phyloP scores from a whole-genome alignment of 352 stramenopile species.

The Plasmopara halstedii region DNA sequence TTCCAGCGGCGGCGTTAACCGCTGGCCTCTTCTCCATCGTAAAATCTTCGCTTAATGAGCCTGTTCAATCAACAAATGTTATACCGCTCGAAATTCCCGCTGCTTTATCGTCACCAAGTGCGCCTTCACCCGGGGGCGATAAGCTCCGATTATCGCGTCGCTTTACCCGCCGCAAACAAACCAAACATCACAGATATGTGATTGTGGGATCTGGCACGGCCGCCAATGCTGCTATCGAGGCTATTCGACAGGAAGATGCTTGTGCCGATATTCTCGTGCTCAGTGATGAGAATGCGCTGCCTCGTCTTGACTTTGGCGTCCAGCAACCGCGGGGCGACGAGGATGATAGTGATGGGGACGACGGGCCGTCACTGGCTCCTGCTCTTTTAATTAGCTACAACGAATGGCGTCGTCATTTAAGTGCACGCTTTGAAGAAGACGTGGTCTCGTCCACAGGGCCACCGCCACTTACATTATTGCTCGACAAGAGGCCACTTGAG shows the following conservation, averaged over 20 bases:
- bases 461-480: constrained; percentile 61
- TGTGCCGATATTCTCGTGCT: constrained; percentile 85
- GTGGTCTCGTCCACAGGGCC: constrained; percentile 13
- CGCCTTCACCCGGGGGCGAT: constrained; percentile 6
- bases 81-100: neutral
- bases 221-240: constrained; percentile 86
- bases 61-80: neutral
- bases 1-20: constrained; percentile 3
- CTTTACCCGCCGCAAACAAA: constrained; percentile 62
- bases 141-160: constrained; percentile 26
- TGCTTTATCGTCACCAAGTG: neutral
- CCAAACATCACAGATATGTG: constrained; percentile 82
- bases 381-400: constrained; percentile 85
- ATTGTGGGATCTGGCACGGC: constrained; percentile 85
- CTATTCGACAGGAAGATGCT: constrained; percentile 75
- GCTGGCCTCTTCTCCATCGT: neutral
- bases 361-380: constrained; percentile 26
- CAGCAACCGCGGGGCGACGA: constrained; percentile 5
- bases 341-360: constrained; percentile 13
- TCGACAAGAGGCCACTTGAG: constrained; percentile 65
- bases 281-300: constrained; percentile 67
- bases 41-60: constrained; percentile 4
- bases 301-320: constrained; percentile 40
- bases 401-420: constrained; percentile 85
- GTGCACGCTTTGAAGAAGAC: constrained; percentile 70